Evolutionary conservation across 495 filamentous ascomycete species (phyloP).

Genomic region (Chaetomium cochliodes): DNA sequence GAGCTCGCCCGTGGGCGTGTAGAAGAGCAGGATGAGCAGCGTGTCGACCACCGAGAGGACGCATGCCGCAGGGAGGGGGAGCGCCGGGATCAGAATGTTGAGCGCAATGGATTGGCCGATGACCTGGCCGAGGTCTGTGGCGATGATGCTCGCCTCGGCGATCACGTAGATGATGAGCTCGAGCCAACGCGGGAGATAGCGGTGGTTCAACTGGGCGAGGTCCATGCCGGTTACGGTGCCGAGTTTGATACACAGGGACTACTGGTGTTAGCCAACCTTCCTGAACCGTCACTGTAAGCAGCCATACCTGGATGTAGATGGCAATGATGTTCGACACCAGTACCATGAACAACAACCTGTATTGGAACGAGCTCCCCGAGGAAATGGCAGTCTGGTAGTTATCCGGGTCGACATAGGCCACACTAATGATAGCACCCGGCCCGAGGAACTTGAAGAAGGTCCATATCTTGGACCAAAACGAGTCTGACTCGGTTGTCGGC

Average conservation of each 20-base stretch:
- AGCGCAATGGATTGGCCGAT: conserved; percentile 90
- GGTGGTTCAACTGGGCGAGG: conserved; percentile 32
- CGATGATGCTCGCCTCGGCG: conserved; percentile 35
- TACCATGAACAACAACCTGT: conserved; percentile 36
- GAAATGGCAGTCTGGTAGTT: conserved; percentile 39
- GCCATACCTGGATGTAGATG: conserved; percentile 31
- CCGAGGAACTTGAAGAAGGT: not conserved
- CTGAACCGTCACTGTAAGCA: not conserved
- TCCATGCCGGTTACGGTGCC: conserved; percentile 37
- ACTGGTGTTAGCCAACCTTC: not conserved
- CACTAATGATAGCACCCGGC: conserved; percentile 5
- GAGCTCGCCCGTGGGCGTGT: conserved; percentile 72
- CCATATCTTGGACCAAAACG: not conserved
- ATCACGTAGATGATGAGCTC: conserved; percentile 33
- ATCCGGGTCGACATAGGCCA: conserved; percentile 32
- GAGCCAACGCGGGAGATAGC: conserved; percentile 36
- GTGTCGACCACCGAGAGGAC: conserved; percentile 83
- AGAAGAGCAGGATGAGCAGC: conserved; percentile 81
- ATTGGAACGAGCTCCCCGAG: conserved; percentile 34
- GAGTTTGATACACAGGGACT: conserved; percentile 32
- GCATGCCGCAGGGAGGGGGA: conserved; percentile 84
- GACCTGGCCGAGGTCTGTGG: conserved; percentile 70
- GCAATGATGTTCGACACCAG: conserved; percentile 37
- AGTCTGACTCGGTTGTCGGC: not conserved
- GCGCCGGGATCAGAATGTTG: conserved; percentile 70